A percentile compares a stretch with the other conserved stretches of the same genome.
These are phyloP conservation scores for Epichloe elymi DNA, from an alignment of 2,329 filamentous ascomycete genomes.

Conservation along the genomic window DNA sequence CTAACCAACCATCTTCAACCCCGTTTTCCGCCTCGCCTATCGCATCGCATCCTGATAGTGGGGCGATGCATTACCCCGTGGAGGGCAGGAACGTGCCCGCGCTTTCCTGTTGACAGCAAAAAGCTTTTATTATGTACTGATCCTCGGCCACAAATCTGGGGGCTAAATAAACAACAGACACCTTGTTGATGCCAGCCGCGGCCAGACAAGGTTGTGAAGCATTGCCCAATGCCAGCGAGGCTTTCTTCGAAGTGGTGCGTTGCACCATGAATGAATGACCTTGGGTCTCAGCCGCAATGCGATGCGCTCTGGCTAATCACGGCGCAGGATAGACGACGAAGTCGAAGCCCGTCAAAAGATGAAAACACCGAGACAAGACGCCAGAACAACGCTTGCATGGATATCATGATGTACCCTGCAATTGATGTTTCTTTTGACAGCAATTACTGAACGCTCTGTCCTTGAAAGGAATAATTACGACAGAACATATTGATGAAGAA, in stretches of 20 bases:
- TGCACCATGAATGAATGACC: background rate
- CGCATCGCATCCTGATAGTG: no score
- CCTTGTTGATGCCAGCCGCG: background rate
- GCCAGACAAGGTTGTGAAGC: background rate
- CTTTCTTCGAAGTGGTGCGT: background rate
- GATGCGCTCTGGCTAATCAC: background rate
- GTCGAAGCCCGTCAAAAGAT: background rate
- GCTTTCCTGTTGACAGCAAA: no score
- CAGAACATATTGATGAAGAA: no score
- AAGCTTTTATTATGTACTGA: no score
- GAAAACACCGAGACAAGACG: background rate
- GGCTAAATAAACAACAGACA: background rate
- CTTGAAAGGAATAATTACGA: no score
- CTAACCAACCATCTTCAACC: no score
- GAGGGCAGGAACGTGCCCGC: no score
- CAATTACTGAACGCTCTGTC: no score
- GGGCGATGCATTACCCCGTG: no score
- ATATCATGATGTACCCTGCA: no score
- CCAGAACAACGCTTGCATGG: background rate
- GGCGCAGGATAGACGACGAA: background rate
- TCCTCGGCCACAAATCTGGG: background rate
- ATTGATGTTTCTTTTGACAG: no score
- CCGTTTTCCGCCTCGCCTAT: no score
- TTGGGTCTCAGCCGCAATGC: background rate
- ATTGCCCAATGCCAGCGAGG: background rate